Percentiles rank a stretch among this genome's conserved stretches.
These are phyloP conservation scores for Microdochium paspali DNA, from an alignment of 2,329 filamentous ascomycete species.

Conservation along the genomic window DNA sequence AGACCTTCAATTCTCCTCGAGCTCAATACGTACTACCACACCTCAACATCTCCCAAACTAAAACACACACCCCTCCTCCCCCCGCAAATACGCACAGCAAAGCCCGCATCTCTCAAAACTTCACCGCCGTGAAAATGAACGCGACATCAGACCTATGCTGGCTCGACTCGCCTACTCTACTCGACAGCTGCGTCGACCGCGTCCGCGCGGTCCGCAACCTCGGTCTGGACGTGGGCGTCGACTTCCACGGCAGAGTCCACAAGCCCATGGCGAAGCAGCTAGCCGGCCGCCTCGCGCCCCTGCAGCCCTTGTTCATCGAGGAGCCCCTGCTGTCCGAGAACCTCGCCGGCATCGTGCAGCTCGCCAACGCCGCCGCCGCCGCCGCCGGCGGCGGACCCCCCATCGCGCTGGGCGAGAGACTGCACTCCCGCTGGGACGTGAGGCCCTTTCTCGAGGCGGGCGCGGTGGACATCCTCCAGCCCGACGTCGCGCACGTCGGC, in stretches of 20 bases:
- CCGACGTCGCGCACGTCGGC: slow-evolving; percentile 62
- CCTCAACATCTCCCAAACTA: not conserved
- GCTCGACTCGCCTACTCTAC: slow-evolving; percentile 60
- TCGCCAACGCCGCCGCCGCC: slow-evolving; percentile 27
- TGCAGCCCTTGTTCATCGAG: slow-evolving; percentile 66
- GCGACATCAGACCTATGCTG: slow-evolving; percentile 67
- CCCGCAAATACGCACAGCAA: slow-evolving; percentile 25
- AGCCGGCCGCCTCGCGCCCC: slow-evolving; percentile 54
- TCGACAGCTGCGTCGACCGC: slow-evolving; percentile 56
- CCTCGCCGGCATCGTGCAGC: slow-evolving; percentile 51
- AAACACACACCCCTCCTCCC: not conserved
- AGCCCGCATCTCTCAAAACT: slow-evolving; percentile 49
- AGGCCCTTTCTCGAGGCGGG: slow-evolving; percentile 61
- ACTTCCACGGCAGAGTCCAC: slow-evolving; percentile 71
- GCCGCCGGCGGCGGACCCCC: slow-evolving; percentile 43
- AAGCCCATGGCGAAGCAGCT: slow-evolving; percentile 77
- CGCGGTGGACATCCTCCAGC: slow-evolving; percentile 63
- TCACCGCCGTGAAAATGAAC: slow-evolving; percentile 69
- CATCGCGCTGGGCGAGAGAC: slow-evolving; percentile 63
- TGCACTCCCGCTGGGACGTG: slow-evolving; percentile 66
- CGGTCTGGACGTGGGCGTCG: slow-evolving; percentile 64
- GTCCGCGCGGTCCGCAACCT: slow-evolving; percentile 59
- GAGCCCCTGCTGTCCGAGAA: slow-evolving; percentile 66
- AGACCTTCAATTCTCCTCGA: not conserved
- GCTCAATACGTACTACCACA: too few species aligned